Conservation (phyloP, 2,329 filamentous ascomycete genomes). For the Colletotrichum musae region DNA sequence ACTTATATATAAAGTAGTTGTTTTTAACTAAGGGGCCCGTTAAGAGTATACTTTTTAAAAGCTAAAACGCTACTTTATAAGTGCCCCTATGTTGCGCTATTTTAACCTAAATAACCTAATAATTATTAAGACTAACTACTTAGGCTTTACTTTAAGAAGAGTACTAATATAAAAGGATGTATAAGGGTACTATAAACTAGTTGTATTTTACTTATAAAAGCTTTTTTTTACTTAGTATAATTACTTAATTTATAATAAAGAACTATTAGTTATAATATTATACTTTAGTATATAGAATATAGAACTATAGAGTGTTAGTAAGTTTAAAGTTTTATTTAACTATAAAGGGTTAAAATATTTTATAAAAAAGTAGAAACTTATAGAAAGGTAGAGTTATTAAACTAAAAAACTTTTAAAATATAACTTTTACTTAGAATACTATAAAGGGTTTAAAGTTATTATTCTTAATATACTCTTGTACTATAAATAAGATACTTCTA, state of each 20-base stretch:
- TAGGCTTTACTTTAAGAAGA: neutral
- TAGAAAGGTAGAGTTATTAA: neutral
- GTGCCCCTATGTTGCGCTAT: neutral
- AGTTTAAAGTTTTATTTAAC: slow-evolving; percentile 4
- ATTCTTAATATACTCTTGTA: slow-evolving; percentile 17
- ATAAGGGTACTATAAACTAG: neutral
- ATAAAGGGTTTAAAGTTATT: neutral
- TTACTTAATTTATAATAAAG: slow-evolving; percentile 18
- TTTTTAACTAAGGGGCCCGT: neutral
- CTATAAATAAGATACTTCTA: slow-evolving; percentile 16
- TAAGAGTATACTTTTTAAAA: neutral
- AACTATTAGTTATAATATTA: neutral
- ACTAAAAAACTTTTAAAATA: neutral
- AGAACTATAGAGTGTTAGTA: neutral
- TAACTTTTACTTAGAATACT: neutral
- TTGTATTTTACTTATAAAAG: neutral
- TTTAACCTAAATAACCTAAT: neutral
- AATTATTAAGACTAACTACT: slow-evolving; percentile 1
- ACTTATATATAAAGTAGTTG: neutral
- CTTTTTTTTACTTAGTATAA: slow-evolving; percentile 8
- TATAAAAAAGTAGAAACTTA: neutral
- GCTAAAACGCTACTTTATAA: neutral
- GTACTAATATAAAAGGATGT: neutral
- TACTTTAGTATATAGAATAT: slow-evolving; percentile 4
- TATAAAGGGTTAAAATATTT: neutral